Conservation (phyloP, 768 basidiomycete genomes). For the Fomitopsis pulvina region DNA sequence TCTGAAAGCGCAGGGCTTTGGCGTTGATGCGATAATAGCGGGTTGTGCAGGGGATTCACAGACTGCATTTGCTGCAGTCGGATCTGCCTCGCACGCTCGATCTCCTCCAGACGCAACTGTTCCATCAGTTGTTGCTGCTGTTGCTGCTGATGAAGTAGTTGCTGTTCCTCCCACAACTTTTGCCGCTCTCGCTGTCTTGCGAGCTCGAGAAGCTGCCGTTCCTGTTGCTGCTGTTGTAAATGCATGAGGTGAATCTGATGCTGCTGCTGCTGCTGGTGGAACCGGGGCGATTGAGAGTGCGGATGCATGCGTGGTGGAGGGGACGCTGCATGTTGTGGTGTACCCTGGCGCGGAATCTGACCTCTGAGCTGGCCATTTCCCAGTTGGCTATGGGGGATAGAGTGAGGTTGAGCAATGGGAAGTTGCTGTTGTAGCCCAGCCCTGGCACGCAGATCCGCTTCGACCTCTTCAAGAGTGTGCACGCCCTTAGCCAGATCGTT, state of each 20-base stretch:
- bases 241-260: constrained; percentile 58
- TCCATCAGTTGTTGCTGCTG: constrained; percentile 49
- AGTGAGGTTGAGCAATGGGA: constrained; percentile 10
- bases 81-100: constrained; percentile 34
- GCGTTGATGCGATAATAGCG: constrained; percentile 31
- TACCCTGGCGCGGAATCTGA: constrained; percentile 11
- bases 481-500: constrained; percentile 20
- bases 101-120: constrained; percentile 49
- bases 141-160: constrained; percentile 44
- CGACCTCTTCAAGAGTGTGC: constrained; percentile 75
- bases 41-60: constrained; percentile 15
- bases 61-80: constrained; percentile 23
- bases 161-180: constrained; percentile 24
- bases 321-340: constrained; percentile 37
- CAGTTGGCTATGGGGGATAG: constrained; percentile 4
- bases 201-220: constrained; percentile 43
- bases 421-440: constrained; percentile 27
- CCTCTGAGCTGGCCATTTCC: too few species aligned
- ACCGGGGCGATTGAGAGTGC: constrained; percentile 71
- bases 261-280: constrained; percentile 70
- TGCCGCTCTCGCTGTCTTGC: constrained; percentile 39
- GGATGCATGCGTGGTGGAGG: constrained; percentile 74
- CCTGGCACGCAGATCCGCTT: constrained; percentile 72
- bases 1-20: constrained; percentile 42
- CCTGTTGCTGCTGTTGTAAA: constrained; percentile 52